Evolutionary conservation across 2,329 filamentous ascomycete species (phyloP).

Genomic region (Pseudogymnoascus sp.): DNA sequence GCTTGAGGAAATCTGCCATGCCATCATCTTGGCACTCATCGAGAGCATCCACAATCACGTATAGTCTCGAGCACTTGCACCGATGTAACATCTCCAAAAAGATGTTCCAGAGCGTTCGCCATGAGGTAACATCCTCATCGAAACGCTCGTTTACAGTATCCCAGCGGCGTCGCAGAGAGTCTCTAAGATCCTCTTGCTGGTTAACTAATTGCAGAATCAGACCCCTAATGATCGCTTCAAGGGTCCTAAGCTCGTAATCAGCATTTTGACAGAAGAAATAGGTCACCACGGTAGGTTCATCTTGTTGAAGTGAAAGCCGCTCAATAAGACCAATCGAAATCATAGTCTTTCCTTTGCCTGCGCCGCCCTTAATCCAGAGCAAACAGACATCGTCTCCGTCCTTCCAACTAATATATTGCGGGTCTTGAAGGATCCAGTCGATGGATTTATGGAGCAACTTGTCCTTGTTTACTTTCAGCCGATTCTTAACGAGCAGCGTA

Average conservation of each 20-base stretch:
- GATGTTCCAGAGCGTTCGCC: slow-evolving; percentile 12
- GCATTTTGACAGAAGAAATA: slow-evolving; percentile 14
- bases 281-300: background rate
- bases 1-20: slow-evolving; percentile 8
- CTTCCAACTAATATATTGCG: slow-evolving; percentile 22
- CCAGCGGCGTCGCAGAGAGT: slow-evolving; percentile 5
- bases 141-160: slow-evolving; percentile 3
- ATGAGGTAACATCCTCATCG: background rate
- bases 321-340: slow-evolving; percentile 22
- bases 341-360: slow-evolving; percentile 35
- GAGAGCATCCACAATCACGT: slow-evolving; percentile 18
- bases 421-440: slow-evolving; percentile 24
- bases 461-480: slow-evolving; percentile 18
- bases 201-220: background rate
- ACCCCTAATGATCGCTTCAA: slow-evolving; percentile 12
- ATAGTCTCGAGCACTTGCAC: slow-evolving; percentile 13
- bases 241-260: slow-evolving; percentile 14
- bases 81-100: slow-evolving; percentile 11
- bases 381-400: slow-evolving; percentile 22
- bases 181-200: background rate
- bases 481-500: slow-evolving; percentile 17
- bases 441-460: slow-evolving; percentile 15
- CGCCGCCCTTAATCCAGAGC: slow-evolving; percentile 31
- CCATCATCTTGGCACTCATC: slow-evolving; percentile 16
- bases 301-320: slow-evolving; percentile 20